Evolutionary conservation across 2,329 filamentous ascomycete genomes (phyloP).

Genomic region (Curvularia sp.): DNA sequence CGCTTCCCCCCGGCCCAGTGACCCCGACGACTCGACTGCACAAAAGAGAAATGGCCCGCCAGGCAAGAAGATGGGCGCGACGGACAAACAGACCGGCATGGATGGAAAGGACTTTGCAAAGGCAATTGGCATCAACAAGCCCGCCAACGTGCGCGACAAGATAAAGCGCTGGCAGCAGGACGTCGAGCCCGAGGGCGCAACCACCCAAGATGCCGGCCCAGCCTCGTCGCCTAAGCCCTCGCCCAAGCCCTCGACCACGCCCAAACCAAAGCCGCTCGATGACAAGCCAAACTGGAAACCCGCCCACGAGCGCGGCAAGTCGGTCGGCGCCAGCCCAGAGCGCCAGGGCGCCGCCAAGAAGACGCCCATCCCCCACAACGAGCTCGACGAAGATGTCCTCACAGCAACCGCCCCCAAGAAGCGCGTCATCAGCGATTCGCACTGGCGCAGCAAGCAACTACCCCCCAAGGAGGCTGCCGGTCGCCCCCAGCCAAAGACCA

Average conservation of each 20-base stretch:
- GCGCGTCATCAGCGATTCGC: constrained; percentile 89
- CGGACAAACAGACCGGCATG: constrained; percentile 41
- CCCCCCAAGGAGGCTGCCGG: constrained; percentile 42
- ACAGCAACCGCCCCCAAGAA: constrained; percentile 78
- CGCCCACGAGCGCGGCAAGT: constrained; percentile 32
- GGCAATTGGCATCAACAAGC: constrained; percentile 52
- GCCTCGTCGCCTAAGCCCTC: constrained; percentile 22
- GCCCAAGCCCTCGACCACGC: constrained; percentile 33
- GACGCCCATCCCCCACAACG: constrained; percentile 42
- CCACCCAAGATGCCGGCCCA: constrained; percentile 11
- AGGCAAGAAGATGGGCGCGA: constrained; percentile 36
- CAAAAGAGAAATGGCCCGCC: constrained; percentile 42
- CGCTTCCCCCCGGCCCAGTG: constrained; percentile 34
- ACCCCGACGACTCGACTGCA: constrained; percentile 27
- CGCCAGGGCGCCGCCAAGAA: constrained; percentile 45
- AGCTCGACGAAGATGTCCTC: constrained; percentile 55
- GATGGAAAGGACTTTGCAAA: constrained; percentile 50
- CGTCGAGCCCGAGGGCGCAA: constrained; percentile 66
- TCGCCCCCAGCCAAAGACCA: constrained; percentile 44
- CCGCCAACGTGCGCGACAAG: constrained; percentile 70
- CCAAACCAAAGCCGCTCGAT: constrained; percentile 34
- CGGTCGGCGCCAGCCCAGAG: constrained; percentile 37
- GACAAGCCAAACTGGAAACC: constrained; percentile 42
- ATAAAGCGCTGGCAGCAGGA: constrained; percentile 86
- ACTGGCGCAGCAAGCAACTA: constrained; percentile 72